These are phyloP conservation scores for Pichia nakasei DNA, from an alignment of 805 yeast species.

Conservation along the genomic window DNA sequence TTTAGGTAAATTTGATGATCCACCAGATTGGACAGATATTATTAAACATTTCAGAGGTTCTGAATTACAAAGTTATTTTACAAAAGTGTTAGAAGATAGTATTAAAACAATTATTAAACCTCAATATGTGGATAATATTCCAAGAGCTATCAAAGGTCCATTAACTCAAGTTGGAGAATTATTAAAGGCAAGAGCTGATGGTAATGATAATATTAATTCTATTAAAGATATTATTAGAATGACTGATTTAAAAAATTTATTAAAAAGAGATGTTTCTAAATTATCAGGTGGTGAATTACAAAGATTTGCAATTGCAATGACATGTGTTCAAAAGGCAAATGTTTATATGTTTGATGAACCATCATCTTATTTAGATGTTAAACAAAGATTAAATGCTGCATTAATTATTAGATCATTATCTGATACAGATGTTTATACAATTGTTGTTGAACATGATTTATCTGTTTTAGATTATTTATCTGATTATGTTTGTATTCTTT, in stretches of 20 bases:
- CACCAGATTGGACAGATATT: constrained; percentile 96
- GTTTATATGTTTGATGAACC: constrained; percentile 99
- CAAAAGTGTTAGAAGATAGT: constrained; percentile 87
- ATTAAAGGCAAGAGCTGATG: constrained; percentile 67
- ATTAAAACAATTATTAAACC: constrained; percentile 98
- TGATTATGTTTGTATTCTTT: constrained; percentile 91
- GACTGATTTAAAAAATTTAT: constrained; percentile 66
- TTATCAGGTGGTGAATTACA: constrained; percentile 98
- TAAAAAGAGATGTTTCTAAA: constrained; percentile 81
- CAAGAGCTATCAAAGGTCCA: constrained; percentile 91
- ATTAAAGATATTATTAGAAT: constrained; percentile 58
- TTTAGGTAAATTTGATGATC: constrained; percentile 86
- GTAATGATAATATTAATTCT: constrained; percentile 36
- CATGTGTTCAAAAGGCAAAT: constrained; percentile 89
- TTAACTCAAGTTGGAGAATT: constrained; percentile 79
- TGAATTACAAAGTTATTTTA: constrained; percentile 92
- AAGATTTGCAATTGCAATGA: constrained; percentile 96
- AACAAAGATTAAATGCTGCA: constrained; percentile 98
- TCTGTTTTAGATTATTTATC: constrained; percentile 95
- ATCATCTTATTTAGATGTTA: constrained; percentile 94
- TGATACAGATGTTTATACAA: constrained; percentile 70
- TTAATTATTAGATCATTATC: constrained; percentile 82
- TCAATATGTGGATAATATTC: constrained; percentile 96
- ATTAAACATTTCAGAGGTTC: constrained; percentile 90
- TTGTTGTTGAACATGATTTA: constrained; percentile 97